phyloP scores from a whole-genome alignment of 2,329 filamentous ascomycete species.

The Fusarium sp. region DNA sequence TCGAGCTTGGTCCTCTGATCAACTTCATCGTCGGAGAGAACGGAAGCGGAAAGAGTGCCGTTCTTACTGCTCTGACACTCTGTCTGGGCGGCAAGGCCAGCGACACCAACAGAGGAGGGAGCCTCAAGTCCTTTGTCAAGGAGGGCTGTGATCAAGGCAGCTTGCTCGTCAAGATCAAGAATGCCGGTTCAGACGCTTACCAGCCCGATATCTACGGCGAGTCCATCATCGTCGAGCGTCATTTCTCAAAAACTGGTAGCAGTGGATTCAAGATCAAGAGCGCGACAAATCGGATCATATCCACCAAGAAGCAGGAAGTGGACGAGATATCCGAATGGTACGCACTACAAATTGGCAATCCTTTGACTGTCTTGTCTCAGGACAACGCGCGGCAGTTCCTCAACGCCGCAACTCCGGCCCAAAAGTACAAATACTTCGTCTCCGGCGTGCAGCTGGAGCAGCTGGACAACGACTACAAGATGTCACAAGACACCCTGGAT shows the following conservation, averaged over 20 bases:
- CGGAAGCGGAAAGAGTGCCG: slow-evolving; percentile 95
- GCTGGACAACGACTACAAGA: slow-evolving; percentile 87
- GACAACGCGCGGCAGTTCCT: slow-evolving; percentile 95
- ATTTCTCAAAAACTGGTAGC: slow-evolving; percentile 78
- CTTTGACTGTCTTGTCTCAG: slow-evolving; percentile 93
- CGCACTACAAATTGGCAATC: slow-evolving; percentile 93
- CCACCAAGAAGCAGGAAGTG: slow-evolving; percentile 84
- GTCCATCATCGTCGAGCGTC: slow-evolving; percentile 88
- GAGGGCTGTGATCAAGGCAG: slow-evolving; percentile 80
- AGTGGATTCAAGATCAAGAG: slow-evolving; percentile 91
- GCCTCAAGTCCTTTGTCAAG: slow-evolving; percentile 90
- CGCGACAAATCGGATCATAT: slow-evolving; percentile 73
- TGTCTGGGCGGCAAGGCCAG: slow-evolving; percentile 96
- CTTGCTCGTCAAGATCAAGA: slow-evolving; percentile 88
- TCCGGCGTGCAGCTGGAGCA: slow-evolving; percentile 94
- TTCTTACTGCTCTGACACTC: slow-evolving; percentile 89
- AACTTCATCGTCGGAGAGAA: slow-evolving; percentile 99
- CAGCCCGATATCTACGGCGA: slow-evolving; percentile 83
- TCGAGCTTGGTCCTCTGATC: slow-evolving; percentile 89
- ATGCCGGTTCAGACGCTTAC: slow-evolving; percentile 85
- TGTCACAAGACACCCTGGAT: slow-evolving; percentile 82
- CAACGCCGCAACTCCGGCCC: slow-evolving; percentile 79
- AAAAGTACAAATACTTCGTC: slow-evolving; percentile 97
- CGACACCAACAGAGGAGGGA: slow-evolving; percentile 89
- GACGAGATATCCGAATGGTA: slow-evolving; percentile 95